These are phyloP conservation scores for Stromatinia cepivora DNA, from an alignment of 2,329 filamentous ascomycete species.

Conservation along the genomic window DNA sequence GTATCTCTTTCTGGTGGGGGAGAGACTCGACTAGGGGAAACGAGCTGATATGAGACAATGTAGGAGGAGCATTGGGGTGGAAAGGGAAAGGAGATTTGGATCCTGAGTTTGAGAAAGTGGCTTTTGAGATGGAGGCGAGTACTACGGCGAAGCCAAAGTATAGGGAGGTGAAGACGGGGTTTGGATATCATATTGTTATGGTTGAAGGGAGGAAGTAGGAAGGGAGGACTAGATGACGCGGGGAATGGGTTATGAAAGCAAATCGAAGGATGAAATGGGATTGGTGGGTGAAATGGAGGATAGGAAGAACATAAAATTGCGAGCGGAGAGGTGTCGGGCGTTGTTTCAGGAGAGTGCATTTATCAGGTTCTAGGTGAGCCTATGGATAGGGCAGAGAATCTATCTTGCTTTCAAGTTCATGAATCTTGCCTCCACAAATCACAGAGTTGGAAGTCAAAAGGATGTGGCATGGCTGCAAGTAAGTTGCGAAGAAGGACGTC, in stretches of 20 bases:
- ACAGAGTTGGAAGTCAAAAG: neutral
- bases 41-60: neutral
- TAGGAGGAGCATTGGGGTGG: constrained; percentile 72
- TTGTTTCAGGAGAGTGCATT: neutral
- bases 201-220: constrained; percentile 49
- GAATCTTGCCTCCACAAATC: neutral
- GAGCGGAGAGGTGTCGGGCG: constrained; percentile 2
- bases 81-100: constrained; percentile 68
- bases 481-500: neutral
- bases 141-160: constrained; percentile 63
- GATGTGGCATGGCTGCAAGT: neutral
- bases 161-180: constrained; percentile 70
- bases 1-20: neutral
- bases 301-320: neutral
- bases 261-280: neutral
- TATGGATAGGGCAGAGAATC: constrained; percentile 10
- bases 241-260: neutral
- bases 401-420: neutral
- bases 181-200: constrained; percentile 82
- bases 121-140: constrained; percentile 67
- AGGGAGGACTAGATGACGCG: neutral
- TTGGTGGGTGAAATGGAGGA: neutral
- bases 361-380: constrained; percentile 5
- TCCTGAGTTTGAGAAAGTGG: constrained; percentile 69
- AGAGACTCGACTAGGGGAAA: neutral